These are phyloP conservation scores for Pachyrhizus erosus DNA, from an alignment of 306 rosid genomes.

Conservation along the genomic window DNA sequence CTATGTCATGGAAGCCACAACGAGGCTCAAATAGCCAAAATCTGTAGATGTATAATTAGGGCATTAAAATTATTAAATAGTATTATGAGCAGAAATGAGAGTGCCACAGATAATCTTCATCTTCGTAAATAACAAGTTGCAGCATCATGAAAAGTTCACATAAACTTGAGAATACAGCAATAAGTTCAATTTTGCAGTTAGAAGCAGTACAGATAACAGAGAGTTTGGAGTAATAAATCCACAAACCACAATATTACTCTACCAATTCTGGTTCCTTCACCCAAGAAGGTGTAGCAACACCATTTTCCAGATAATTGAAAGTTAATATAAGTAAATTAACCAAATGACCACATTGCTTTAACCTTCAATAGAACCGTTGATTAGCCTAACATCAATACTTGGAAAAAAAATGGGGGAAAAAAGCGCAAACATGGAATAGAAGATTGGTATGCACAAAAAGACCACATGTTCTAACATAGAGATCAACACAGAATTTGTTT, in stretches of 20 bases:
- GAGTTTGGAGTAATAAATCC: constrained; percentile 38
- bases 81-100: constrained; percentile 7
- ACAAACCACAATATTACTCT: constrained; percentile 25
- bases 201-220: not conserved
- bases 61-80: constrained; percentile 36
- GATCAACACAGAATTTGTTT: constrained; percentile 7
- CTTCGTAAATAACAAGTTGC: constrained; percentile 30
- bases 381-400: constrained; percentile 31
- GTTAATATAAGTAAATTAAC: constrained; percentile 34
- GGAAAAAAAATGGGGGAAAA: not conserved
- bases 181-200: constrained; percentile 10
- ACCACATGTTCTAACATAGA: constrained; percentile 36
- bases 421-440: not conserved
- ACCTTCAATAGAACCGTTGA: constrained; percentile 20
- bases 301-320: constrained; percentile 19
- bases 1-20: constrained; percentile 89
- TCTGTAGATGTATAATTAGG: constrained; percentile 64
- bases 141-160: not conserved
- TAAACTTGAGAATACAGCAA: constrained; percentile 1
- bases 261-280: constrained; percentile 24
- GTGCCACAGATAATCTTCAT: constrained; percentile 23
- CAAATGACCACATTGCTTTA: constrained; percentile 7
- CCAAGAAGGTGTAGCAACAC: constrained; percentile 19
- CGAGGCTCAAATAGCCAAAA: constrained; percentile 99
- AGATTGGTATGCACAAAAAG: constrained; percentile 24